Evolutionary conservation across 331 rosid genomes (phyloP).

Genomic region (Telfairia occidentalis): DNA sequence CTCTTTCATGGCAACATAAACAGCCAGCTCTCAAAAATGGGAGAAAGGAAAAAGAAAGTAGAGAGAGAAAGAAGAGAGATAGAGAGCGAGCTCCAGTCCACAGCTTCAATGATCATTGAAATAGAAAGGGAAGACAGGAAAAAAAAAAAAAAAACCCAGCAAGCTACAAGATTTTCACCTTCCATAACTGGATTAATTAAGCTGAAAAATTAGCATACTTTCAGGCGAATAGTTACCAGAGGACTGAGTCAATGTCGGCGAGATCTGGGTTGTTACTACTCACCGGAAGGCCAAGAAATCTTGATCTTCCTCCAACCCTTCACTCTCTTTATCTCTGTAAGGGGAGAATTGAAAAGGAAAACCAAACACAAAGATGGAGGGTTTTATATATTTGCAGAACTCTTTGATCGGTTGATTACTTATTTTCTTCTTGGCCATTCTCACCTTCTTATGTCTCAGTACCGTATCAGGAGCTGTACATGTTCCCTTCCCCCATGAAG

Average conservation of each 20-base stretch:
- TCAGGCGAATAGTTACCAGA: constrained; percentile 22
- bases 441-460: not conserved
- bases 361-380: not conserved
- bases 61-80: not conserved
- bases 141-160: not conserved
- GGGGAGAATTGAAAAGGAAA: not conserved
- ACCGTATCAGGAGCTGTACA: constrained; percentile 6
- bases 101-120: not conserved
- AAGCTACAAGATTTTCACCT: constrained; percentile 13
- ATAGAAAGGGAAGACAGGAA: not conserved
- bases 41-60: not conserved
- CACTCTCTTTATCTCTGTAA: not conserved
- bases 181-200: constrained; percentile 4
- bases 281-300: constrained; percentile 13
- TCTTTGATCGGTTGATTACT: not conserved
- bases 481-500: not conserved
- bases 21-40: not conserved
- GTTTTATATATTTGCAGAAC: not conserved
- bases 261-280: constrained; percentile 20
- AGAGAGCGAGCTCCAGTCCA: too few species aligned
- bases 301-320: constrained; percentile 1
- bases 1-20: constrained; percentile 12
- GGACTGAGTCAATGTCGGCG: constrained; percentile 23
- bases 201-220: not conserved
- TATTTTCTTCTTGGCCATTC: not conserved